Percentiles rank a stretch among this genome's conserved stretches.
These are phyloP conservation scores for Conticribra guillardii DNA, from an alignment of 108 stramenopile genomes.

Conservation along the genomic window DNA sequence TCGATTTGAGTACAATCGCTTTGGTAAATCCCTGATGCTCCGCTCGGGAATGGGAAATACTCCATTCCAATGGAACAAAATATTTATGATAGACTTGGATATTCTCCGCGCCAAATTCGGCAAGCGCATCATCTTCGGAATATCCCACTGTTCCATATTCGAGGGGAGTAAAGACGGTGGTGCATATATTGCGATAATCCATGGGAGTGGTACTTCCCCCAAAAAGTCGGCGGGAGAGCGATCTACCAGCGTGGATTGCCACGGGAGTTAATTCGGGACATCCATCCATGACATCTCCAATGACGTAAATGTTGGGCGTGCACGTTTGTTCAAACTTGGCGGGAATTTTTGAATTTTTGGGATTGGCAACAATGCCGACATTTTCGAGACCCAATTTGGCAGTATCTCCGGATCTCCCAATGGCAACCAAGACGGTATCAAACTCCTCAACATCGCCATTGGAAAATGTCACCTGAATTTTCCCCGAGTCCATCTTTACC, in stretches of 20 bases:
- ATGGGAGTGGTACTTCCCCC: slow-evolving; percentile 84
- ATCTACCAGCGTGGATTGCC: slow-evolving; percentile 94
- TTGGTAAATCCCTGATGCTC: slow-evolving; percentile 85
- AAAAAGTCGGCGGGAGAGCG: slow-evolving; percentile 92
- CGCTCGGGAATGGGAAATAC: slow-evolving; percentile 69
- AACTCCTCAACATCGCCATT: slow-evolving; percentile 77
- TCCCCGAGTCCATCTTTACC: slow-evolving; percentile 78
- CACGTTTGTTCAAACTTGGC: slow-evolving; percentile 86
- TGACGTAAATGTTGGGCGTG: slow-evolving; percentile 94
- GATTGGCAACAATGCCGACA: slow-evolving; percentile 75
- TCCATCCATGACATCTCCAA: slow-evolving; percentile 97
- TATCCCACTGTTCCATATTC: slow-evolving; percentile 96
- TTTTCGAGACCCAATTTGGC: slow-evolving; percentile 83
- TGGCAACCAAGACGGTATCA: slow-evolving; percentile 92
- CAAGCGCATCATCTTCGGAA: slow-evolving; percentile 94
- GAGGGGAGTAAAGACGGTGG: slow-evolving; percentile 97
- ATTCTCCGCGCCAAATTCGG: slow-evolving; percentile 76
- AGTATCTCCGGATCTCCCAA: slow-evolving; percentile 94
- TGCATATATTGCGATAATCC: slow-evolving; percentile 94
- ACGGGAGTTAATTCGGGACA: slow-evolving; percentile 98
- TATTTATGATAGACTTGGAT: slow-evolving; percentile 94
- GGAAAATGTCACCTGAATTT: slow-evolving; percentile 87
- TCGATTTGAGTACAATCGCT: slow-evolving; percentile 82
- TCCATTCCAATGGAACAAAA: slow-evolving; percentile 96
- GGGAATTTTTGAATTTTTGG: slow-evolving; percentile 80